phyloP scores from a whole-genome alignment of 2,329 filamentous ascomycete genomes.

The Blastomyces percursus region DNA sequence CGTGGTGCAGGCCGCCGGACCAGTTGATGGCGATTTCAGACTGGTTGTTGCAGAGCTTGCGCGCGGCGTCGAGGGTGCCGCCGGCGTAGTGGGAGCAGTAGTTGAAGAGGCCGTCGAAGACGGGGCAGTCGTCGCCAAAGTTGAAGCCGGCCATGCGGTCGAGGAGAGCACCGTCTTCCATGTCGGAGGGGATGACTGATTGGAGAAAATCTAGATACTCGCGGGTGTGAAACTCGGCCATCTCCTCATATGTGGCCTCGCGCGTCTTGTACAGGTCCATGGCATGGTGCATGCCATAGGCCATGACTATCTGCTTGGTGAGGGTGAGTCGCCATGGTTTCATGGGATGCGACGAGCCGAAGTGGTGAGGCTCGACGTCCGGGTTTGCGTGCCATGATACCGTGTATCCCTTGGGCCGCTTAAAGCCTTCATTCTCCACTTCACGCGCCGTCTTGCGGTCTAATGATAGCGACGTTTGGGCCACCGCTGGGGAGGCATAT shows the following conservation, averaged over 20 bases:
- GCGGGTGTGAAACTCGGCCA: slow-evolving; percentile 72
- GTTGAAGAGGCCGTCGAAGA: slow-evolving; percentile 91
- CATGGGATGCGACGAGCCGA: slow-evolving; percentile 95
- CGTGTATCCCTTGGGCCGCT: slow-evolving; percentile 70
- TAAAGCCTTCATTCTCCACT: slow-evolving; percentile 56
- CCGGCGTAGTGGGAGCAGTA: slow-evolving; percentile 93
- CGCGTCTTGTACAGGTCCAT: slow-evolving; percentile 91
- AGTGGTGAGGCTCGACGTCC: slow-evolving; percentile 91
- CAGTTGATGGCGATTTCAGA: slow-evolving; percentile 96
- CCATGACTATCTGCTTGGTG: slow-evolving; percentile 86
- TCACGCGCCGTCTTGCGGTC: slow-evolving; percentile 44
- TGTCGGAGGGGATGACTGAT: slow-evolving; percentile 58
- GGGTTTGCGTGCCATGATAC: slow-evolving; percentile 96
- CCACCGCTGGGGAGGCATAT: slow-evolving; percentile 33
- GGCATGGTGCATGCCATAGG: slow-evolving; percentile 89
- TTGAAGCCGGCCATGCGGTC: slow-evolving; percentile 58
- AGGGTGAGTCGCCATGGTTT: slow-evolving; percentile 96
- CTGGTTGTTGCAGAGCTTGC: slow-evolving; percentile 74
- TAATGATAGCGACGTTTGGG: slow-evolving; percentile 34
- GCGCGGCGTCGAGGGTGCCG: slow-evolving; percentile 78
- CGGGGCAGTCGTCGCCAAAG: slow-evolving; percentile 84
- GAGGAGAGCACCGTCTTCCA: slow-evolving; percentile 53
- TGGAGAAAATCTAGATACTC: slow-evolving; percentile 88
- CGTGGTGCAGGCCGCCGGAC: slow-evolving; percentile 93
- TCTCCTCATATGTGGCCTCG: slow-evolving; percentile 74